These are phyloP conservation scores for Neurospora sp. DNA, from an alignment of 495 filamentous ascomycete genomes.

Conservation along the genomic window DNA sequence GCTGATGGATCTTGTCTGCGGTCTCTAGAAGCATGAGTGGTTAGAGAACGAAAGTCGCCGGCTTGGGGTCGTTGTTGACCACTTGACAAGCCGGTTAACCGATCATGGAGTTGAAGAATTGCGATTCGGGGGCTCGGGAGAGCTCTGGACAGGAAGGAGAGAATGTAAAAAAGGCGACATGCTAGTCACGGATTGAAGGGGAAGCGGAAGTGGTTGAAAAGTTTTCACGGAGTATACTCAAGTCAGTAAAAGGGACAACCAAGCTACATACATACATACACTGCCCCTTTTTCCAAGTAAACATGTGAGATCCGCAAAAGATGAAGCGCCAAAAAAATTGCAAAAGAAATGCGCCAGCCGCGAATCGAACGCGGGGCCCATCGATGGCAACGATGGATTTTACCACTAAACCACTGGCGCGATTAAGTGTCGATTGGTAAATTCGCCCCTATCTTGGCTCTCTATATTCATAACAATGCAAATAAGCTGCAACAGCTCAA, in stretches of 20 bases:
- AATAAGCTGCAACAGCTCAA: no score
- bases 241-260: not conserved
- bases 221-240: not conserved
- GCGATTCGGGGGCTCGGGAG: not conserved
- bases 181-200: not conserved
- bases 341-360: conserved; percentile 32
- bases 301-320: not conserved
- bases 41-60: not conserved
- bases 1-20: not conserved
- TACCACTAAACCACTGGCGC: conserved; percentile 40
- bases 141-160: not conserved
- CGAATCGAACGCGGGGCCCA: conserved; percentile 44
- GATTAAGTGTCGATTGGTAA: not conserved
- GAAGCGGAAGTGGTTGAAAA: not conserved
- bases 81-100: not conserved
- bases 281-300: not conserved
- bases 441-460: no score
- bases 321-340: not conserved
- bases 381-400: conserved; percentile 46
- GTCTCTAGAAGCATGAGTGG: not conserved
- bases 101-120: not conserved
- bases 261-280: no score
- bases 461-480: no score
- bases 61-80: not conserved
- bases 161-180: not conserved